phyloP scores from a whole-genome alignment of 73 alveolate genomes.

The Tetrahymena thermophila region DNA sequence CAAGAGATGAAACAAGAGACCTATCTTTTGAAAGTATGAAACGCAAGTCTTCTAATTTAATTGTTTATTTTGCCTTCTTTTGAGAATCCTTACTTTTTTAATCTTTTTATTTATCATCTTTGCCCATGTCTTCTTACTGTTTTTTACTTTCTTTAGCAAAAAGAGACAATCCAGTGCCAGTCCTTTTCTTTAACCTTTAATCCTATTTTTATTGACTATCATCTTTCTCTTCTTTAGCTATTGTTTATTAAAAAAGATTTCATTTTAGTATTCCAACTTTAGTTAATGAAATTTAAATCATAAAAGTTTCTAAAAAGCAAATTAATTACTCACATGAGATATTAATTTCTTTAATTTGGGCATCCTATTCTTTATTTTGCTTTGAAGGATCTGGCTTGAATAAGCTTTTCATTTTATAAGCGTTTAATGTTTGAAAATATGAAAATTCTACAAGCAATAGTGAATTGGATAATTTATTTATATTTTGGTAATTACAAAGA shows the following conservation, averaged over 20 bases:
- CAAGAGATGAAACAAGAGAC: background rate
- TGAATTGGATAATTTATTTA: too few species aligned
- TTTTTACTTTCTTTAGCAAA: too few species aligned
- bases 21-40: background rate
- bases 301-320: background rate
- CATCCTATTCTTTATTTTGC: background rate
- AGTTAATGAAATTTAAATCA: too few species aligned
- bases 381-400: background rate
- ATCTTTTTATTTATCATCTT: too few species aligned
- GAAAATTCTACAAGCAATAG: too few species aligned
- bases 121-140: too few species aligned
- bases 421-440: too few species aligned
- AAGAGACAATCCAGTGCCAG: background rate
- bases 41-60: background rate
- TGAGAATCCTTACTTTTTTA: too few species aligned
- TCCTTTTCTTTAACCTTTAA: background rate
- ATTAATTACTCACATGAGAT: background rate
- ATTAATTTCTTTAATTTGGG: background rate
- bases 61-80: background rate
- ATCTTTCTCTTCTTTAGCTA: background rate
- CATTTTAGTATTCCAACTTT: background rate
- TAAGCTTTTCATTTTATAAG: background rate
- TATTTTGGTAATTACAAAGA: too few species aligned
- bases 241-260: background rate
- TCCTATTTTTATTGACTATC: background rate